Evolutionary conservation across 257 asterid species (phyloP).

Genomic region (Solanum virginianum): DNA sequence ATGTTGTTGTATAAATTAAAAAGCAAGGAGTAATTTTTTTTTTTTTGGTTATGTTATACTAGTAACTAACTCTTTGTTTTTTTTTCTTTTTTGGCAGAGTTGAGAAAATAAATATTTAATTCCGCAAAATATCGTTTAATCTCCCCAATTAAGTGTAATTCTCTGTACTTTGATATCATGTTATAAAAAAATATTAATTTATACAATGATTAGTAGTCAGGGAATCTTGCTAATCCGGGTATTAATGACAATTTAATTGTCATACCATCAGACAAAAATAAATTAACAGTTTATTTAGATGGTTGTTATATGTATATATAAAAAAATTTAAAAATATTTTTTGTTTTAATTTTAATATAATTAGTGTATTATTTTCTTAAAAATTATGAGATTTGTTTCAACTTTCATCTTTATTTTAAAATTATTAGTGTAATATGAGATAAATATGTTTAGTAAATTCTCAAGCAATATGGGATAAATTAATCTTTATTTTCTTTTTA

Average conservation of each 20-base stretch:
- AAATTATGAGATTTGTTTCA: too few species aligned
- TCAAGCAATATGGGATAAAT: too few species aligned
- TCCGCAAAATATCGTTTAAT: neutral
- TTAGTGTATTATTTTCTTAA: too few species aligned
- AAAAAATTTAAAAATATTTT: too few species aligned
- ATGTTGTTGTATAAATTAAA: neutral
- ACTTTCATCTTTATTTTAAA: too few species aligned
- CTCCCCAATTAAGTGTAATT: neutral
- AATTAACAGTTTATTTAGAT: neutral
- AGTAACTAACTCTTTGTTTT: neutral
- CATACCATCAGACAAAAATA: neutral
- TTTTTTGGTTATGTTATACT: neutral
- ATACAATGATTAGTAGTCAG: neutral
- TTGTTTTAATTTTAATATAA: too few species aligned
- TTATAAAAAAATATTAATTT: neutral
- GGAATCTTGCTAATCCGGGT: neutral
- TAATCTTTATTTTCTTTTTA: too few species aligned
- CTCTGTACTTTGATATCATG: neutral
- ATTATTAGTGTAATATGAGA: too few species aligned
- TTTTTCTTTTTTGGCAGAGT: neutral
- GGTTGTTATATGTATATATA: too few species aligned
- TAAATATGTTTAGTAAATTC: too few species aligned
- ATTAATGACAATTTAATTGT: neutral
- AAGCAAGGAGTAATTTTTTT: neutral
- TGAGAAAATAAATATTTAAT: neutral